Percentiles rank a stretch among this genome's conserved stretches.
phyloP scores from a whole-genome alignment of 2,329 filamentous ascomycete species.

The Fusarium coicis region DNA sequence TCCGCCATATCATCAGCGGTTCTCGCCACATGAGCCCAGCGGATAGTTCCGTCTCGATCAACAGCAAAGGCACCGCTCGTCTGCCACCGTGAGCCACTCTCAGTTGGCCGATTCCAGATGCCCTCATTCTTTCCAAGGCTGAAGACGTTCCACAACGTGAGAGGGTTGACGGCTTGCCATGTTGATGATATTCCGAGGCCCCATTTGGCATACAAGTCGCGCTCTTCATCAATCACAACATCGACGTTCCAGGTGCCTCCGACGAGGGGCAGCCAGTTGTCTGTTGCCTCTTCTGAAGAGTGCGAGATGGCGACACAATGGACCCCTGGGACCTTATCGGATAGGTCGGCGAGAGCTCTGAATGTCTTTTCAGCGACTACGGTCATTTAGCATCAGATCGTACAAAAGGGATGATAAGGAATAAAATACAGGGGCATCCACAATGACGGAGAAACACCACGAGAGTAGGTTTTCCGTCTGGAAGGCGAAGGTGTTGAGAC shows the following conservation, averaged over 20 bases:
- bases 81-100: constrained; percentile 77
- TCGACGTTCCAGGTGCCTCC: constrained; percentile 67
- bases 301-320: constrained; percentile 73
- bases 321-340: constrained; percentile 59
- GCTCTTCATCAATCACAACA: constrained; percentile 69
- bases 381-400: not conserved
- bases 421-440: constrained; percentile 73
- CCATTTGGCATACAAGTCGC: constrained; percentile 72
- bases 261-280: constrained; percentile 66
- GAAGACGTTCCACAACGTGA: constrained; percentile 66
- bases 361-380: constrained; percentile 77
- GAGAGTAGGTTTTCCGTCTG: constrained; percentile 65
- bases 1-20: constrained; percentile 49
- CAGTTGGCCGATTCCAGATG: constrained; percentile 73
- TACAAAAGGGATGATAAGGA: not conserved
- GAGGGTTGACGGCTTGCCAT: constrained; percentile 71
- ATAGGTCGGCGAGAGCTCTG: constrained; percentile 62
- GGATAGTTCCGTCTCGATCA: constrained; percentile 46
- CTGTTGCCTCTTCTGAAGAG: constrained; percentile 62
- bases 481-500: constrained; percentile 62
- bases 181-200: constrained; percentile 70
- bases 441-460: constrained; percentile 78
- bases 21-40: constrained; percentile 46
- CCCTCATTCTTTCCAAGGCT: constrained; percentile 69
- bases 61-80: constrained; percentile 71